phyloP scores from a whole-genome alignment of 2,329 filamentous ascomycete species.

The Karstenula rhodostoma region DNA sequence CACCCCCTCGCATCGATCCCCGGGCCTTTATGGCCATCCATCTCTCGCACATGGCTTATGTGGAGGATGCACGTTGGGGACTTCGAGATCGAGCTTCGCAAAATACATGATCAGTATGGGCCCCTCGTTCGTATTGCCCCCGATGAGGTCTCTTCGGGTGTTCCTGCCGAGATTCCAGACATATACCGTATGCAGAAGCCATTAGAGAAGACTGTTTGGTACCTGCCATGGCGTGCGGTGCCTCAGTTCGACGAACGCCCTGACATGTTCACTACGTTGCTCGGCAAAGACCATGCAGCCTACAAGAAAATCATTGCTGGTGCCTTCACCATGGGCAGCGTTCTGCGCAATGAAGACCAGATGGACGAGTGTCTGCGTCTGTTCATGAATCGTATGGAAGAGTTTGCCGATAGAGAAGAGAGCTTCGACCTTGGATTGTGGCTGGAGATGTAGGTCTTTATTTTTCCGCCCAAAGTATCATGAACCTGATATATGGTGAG shows the following conservation, averaged over 20 bases:
- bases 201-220: constrained; percentile 30
- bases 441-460: constrained; percentile 39
- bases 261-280: constrained; percentile 23
- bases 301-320: constrained; percentile 23
- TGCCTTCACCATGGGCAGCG: constrained; percentile 22
- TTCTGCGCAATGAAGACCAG: constrained; percentile 26
- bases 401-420: constrained; percentile 22
- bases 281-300: constrained; percentile 23
- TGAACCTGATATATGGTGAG: constrained; percentile 6
- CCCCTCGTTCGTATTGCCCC: constrained; percentile 57
- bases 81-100: constrained; percentile 17
- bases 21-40: constrained; percentile 28
- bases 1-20: constrained; percentile 28
- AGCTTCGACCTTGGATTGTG: constrained; percentile 27
- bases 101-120: constrained; percentile 38
- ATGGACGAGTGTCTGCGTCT: constrained; percentile 23
- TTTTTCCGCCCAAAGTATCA: background rate
- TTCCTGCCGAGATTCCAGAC: constrained; percentile 16
- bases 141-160: constrained; percentile 43
- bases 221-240: constrained; percentile 24
- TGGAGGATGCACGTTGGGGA: constrained; percentile 22
- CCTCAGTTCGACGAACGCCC: constrained; percentile 16
- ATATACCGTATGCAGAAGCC: constrained; percentile 28
- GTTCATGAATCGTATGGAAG: constrained; percentile 25
- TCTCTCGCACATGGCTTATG: constrained; percentile 30